Percentiles rank a stretch among this genome's conserved stretches.
Conservation (phyloP, 306 rosid genomes). For the Chamaecrista fasciculata region DNA sequence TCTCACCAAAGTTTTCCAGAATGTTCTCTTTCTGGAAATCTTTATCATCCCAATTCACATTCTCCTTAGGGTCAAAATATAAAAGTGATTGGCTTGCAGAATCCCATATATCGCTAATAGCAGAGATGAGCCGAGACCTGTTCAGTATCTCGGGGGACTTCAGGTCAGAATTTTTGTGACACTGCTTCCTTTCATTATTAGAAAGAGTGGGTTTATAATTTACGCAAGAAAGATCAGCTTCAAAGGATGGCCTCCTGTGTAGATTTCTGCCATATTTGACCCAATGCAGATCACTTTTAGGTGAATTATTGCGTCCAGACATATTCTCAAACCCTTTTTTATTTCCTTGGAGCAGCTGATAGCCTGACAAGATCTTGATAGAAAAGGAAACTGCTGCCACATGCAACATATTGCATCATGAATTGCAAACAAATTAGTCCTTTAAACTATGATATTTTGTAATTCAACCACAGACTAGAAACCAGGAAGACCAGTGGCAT, state of each 20-base stretch:
- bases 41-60: slow-evolving; percentile 33
- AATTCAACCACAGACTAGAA: neutral
- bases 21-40: slow-evolving; percentile 35
- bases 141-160: slow-evolving; percentile 54
- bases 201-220: slow-evolving; percentile 39
- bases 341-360: slow-evolving; percentile 37
- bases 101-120: slow-evolving; percentile 68
- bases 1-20: slow-evolving; percentile 33
- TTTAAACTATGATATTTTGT: neutral
- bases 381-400: slow-evolving; percentile 46
- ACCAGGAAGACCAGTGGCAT: neutral
- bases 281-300: slow-evolving; percentile 49
- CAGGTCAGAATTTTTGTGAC: slow-evolving; percentile 28
- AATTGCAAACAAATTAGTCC: slow-evolving; percentile 13
- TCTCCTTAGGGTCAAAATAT: slow-evolving; percentile 37
- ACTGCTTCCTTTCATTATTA: slow-evolving; percentile 32
- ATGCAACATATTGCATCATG: slow-evolving; percentile 30
- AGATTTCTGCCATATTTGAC: slow-evolving; percentile 52
- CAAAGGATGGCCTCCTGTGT: slow-evolving; percentile 34
- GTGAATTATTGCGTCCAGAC: slow-evolving; percentile 49
- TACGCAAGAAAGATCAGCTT: slow-evolving; percentile 43
- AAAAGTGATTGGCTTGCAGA: slow-evolving; percentile 64
- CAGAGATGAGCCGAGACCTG: slow-evolving; percentile 58
- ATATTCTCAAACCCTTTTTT: slow-evolving; percentile 41
- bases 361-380: slow-evolving; percentile 33